phyloP scores from a whole-genome alignment of 306 rosid species.

The Fagus sylvatica region DNA sequence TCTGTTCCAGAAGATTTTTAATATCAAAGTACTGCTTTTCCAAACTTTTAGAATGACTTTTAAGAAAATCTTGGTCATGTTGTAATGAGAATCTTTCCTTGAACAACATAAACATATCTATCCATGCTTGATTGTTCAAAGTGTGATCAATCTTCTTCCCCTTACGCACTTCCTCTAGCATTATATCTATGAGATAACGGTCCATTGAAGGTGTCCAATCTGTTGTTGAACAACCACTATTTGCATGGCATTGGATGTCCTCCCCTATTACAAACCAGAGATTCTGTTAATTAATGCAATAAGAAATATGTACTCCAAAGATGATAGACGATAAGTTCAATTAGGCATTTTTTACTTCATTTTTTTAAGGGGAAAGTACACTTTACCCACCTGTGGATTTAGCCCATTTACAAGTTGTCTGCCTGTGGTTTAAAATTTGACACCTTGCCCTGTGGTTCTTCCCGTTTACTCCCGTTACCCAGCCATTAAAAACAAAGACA shows the following conservation, averaged over 20 bases:
- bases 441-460: too few species aligned
- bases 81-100: background rate
- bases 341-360: too few species aligned
- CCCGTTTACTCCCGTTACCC: too few species aligned
- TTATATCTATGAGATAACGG: slow-evolving; percentile 49
- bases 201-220: slow-evolving; percentile 58
- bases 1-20: slow-evolving; percentile 45
- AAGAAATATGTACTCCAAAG: background rate
- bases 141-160: slow-evolving; percentile 38
- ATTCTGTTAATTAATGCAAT: background rate
- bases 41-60: background rate
- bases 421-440: too few species aligned
- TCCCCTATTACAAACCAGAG: slow-evolving; percentile 35
- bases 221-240: slow-evolving; percentile 29
- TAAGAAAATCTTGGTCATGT: background rate
- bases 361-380: too few species aligned
- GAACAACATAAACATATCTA: slow-evolving; percentile 8
- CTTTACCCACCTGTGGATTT: too few species aligned
- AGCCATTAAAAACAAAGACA: too few species aligned
- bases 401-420: too few species aligned
- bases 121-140: slow-evolving; percentile 36
- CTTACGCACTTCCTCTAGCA: slow-evolving; percentile 39
- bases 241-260: slow-evolving; percentile 32
- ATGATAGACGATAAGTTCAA: too few species aligned
- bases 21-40: slow-evolving; percentile 11